Percentiles rank a stretch among this genome's conserved stretches.
phyloP scores from a whole-genome alignment of 2,329 filamentous ascomycete genomes.

The Xylariaceae sp. region DNA sequence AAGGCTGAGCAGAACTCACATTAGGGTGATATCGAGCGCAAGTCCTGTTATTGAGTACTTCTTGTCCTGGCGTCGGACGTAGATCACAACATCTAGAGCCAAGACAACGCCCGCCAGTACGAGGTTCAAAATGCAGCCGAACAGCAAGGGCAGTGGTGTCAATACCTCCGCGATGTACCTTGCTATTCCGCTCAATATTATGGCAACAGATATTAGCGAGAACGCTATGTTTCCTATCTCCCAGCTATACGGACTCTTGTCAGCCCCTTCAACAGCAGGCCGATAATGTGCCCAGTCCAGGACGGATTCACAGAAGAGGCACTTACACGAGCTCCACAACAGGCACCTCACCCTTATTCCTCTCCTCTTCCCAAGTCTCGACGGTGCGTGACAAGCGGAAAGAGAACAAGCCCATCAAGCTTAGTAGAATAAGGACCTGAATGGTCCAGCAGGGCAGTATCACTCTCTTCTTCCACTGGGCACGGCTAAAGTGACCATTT shows the following conservation, averaged over 20 bases:
- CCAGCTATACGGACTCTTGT: constrained; percentile 41
- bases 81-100: constrained; percentile 50
- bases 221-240: constrained; percentile 50
- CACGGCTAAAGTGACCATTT: constrained; percentile 50
- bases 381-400: constrained; percentile 49
- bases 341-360: constrained; percentile 39
- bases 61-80: constrained; percentile 41
- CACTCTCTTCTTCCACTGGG: constrained; percentile 47
- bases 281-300: too few species aligned
- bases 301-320: background rate
- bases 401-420: constrained; percentile 49
- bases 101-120: constrained; percentile 45
- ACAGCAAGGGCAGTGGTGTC: constrained; percentile 52
- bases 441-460: constrained; percentile 49
- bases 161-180: constrained; percentile 46
- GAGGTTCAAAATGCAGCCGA: constrained; percentile 48
- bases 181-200: constrained; percentile 46
- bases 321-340: constrained; percentile 50
- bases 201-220: constrained; percentile 43
- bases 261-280: background rate
- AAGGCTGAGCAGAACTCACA: constrained; percentile 38
- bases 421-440: constrained; percentile 44
- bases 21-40: constrained; percentile 44
- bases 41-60: constrained; percentile 48
- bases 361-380: constrained; percentile 40